Percentiles rank a stretch among this genome's conserved stretches.
Evolutionary conservation across 306 rosid species (phyloP).

Genomic region (Quercus cerris): DNA sequence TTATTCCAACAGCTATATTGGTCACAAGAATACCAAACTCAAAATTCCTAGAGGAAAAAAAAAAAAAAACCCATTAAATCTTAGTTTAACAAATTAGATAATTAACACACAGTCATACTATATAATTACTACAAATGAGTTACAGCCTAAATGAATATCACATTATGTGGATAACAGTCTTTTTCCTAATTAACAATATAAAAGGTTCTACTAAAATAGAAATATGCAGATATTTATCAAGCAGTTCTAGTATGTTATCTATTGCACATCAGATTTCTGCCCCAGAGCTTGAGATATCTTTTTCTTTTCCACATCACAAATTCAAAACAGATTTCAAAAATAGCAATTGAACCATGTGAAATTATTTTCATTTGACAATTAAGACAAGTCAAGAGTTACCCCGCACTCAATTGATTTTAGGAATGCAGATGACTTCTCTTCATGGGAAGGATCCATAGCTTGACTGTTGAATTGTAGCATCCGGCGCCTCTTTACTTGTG

Average conservation of each 20-base stretch:
- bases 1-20: background rate
- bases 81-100: no score
- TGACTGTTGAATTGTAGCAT: conserved; percentile 67
- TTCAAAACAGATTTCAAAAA: background rate
- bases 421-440: conserved; percentile 48
- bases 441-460: conserved; percentile 39
- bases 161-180: background rate
- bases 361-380: background rate
- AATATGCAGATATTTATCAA: background rate
- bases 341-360: background rate
- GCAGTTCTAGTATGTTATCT: background rate
- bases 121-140: background rate
- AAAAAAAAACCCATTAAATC: background rate
- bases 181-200: conserved; percentile 10
- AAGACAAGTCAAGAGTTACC: conserved; percentile 18
- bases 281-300: background rate
- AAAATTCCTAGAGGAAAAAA: background rate
- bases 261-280: no score
- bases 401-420: conserved; percentile 53
- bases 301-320: background rate
- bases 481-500: conserved; percentile 77
- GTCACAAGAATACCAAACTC: background rate
- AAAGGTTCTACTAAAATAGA: conserved; percentile 1
- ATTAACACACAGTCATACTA: background rate
- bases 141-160: background rate